These are phyloP conservation scores for Arabis hirsuta DNA, from an alignment of 345 rosid species.

Conservation along the genomic window DNA sequence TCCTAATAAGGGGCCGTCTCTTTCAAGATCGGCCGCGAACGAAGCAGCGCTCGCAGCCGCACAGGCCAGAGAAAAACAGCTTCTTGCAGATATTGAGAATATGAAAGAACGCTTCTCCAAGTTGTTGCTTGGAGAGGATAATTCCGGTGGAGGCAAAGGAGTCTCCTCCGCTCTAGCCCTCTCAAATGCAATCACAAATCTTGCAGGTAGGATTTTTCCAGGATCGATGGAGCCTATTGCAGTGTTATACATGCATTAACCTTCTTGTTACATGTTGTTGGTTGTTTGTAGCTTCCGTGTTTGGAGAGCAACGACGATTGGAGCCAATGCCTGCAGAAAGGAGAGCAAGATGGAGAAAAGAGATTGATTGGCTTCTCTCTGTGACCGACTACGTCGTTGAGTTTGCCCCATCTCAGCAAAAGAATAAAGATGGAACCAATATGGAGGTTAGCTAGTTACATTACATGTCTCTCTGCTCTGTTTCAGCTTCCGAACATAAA, in stretches of 20 bases:
- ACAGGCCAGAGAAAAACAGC: slow-evolving; percentile 49
- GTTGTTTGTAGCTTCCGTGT: slow-evolving; percentile 48
- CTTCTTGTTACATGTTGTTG: background rate
- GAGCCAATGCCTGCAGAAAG: slow-evolving; percentile 71
- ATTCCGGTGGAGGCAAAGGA: slow-evolving; percentile 80
- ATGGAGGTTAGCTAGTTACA: slow-evolving; percentile 55
- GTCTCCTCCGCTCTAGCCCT: slow-evolving; percentile 77
- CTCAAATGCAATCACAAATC: slow-evolving; percentile 58
- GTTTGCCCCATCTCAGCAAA: slow-evolving; percentile 69
- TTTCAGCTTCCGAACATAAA: slow-evolving; percentile 4
- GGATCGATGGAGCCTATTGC: background rate
- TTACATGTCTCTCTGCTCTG: background rate
- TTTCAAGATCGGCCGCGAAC: slow-evolving; percentile 32
- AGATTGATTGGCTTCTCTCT: slow-evolving; percentile 70
- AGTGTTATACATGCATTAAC: background rate
- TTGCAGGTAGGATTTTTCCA: slow-evolving; percentile 42
- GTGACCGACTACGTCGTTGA: slow-evolving; percentile 70
- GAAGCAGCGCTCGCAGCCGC: slow-evolving; percentile 36
- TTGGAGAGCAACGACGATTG: slow-evolving; percentile 54
- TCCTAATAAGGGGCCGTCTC: slow-evolving; percentile 32
- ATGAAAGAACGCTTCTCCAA: slow-evolving; percentile 70
- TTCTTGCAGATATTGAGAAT: slow-evolving; percentile 53
- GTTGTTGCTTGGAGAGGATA: slow-evolving; percentile 72
- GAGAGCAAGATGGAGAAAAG: slow-evolving; percentile 68
- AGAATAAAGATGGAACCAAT: slow-evolving; percentile 54